phyloP scores from a whole-genome alignment of 176 grass and related monocot genomes.

The Lolium multiflorum region DNA sequence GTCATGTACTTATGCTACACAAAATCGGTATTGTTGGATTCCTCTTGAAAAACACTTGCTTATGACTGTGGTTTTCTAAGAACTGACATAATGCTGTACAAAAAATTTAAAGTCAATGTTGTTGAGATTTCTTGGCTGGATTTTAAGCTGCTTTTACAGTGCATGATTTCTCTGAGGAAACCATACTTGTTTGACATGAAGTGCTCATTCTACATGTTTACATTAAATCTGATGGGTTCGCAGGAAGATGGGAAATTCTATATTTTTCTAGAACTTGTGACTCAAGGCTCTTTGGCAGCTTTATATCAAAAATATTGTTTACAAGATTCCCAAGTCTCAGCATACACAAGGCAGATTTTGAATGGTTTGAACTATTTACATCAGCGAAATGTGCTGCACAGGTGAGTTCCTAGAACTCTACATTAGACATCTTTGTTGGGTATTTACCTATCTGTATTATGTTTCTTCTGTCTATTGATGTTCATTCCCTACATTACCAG shows the following conservation, averaged over 20 bases:
- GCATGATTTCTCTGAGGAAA: not conserved
- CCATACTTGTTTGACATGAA: not conserved
- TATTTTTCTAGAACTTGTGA: conserved; percentile 98
- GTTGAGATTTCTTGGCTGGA: not conserved
- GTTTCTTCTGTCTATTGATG: conserved; percentile 18
- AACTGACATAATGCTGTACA: not conserved
- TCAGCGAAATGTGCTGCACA: conserved; percentile 78
- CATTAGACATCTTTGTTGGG: not conserved
- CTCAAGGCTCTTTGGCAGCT: conserved; percentile 92
- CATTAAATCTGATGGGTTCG: conserved; percentile 23
- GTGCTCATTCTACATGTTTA: conserved; percentile 4
- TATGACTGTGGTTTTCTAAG: not conserved
- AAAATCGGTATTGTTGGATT: not conserved
- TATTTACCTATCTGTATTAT: conserved; percentile 6
- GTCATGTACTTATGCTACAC: not conserved
- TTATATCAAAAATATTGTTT: conserved; percentile 79
- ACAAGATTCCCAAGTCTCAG: conserved; percentile 86
- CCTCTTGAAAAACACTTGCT: not conserved
- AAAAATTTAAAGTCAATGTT: not conserved
- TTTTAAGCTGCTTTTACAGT: not conserved
- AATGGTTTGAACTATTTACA: conserved; percentile 87
- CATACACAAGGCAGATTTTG: conserved; percentile 92
- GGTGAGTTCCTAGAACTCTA: conserved; percentile 47
- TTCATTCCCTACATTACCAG: conserved; percentile 47
- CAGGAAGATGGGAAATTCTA: conserved; percentile 77